phyloP scores from a whole-genome alignment of 805 yeast genomes.

The Kluyveromyces siamensis region DNA sequence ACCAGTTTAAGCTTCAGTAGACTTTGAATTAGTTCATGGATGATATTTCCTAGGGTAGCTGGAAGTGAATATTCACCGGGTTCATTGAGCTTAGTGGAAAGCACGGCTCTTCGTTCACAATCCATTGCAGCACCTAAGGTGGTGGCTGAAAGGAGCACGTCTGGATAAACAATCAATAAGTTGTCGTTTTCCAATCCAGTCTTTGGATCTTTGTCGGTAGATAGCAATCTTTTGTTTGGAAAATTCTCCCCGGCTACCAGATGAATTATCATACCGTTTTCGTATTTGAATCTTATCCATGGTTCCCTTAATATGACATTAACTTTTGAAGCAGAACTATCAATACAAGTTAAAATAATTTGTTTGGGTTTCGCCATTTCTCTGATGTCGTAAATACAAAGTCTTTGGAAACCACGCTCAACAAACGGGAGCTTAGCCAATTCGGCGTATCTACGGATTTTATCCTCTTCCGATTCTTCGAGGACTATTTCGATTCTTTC shows the following conservation, averaged over 20 bases:
- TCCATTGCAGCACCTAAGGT: slow-evolving; percentile 63
- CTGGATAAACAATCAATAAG: slow-evolving; percentile 78
- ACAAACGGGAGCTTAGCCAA: slow-evolving; percentile 37
- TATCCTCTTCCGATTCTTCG: neutral
- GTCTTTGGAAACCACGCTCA: slow-evolving; percentile 35
- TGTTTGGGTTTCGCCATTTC: slow-evolving; percentile 33
- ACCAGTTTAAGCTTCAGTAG: slow-evolving; percentile 30
- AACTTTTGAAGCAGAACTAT: slow-evolving; percentile 24
- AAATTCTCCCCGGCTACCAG: slow-evolving; percentile 37
- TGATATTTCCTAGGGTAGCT: slow-evolving; percentile 69
- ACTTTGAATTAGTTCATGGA: slow-evolving; percentile 62
- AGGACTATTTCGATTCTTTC: neutral
- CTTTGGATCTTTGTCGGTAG: slow-evolving; percentile 21
- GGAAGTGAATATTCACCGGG: slow-evolving; percentile 61
- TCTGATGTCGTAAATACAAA: slow-evolving; percentile 14
- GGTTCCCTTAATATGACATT: slow-evolving; percentile 53
- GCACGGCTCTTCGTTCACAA: slow-evolving; percentile 65
- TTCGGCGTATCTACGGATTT: slow-evolving; percentile 5
- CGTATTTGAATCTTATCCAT: slow-evolving; percentile 43
- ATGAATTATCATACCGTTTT: slow-evolving; percentile 51
- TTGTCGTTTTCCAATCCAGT: slow-evolving; percentile 35
- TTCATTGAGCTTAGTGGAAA: slow-evolving; percentile 45
- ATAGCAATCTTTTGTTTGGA: slow-evolving; percentile 20
- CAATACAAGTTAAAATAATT: slow-evolving; percentile 44
- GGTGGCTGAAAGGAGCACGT: slow-evolving; percentile 72